phyloP scores from a whole-genome alignment of 257 asterid species.

The Striga asiatica region DNA sequence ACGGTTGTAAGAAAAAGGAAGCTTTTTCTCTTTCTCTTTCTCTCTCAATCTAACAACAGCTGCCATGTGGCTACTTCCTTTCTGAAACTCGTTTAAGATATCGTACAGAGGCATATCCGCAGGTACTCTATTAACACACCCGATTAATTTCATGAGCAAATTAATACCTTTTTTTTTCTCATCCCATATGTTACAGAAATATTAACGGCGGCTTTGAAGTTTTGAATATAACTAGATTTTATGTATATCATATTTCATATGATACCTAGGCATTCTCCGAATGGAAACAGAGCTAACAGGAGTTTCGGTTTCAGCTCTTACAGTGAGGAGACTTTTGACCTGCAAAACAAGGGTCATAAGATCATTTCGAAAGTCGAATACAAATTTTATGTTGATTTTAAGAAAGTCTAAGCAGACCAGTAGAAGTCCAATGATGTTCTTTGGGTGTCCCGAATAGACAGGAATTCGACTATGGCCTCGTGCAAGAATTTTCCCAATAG shows the following conservation, averaged over 20 bases:
- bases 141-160: neutral
- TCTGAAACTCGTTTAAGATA: conserved; percentile 92
- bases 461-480: conserved; percentile 98
- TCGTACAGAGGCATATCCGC: conserved; percentile 93
- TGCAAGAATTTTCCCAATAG: conserved; percentile 90
- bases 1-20: conserved; percentile 1
- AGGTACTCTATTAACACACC: conserved; percentile 53
- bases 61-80: conserved; percentile 98
- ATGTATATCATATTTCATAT: no score
- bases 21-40: conserved; percentile 27
- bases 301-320: conserved; percentile 88
- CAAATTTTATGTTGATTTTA: neutral
- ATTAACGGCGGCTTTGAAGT: no score
- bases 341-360: conserved; percentile 17
- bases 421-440: conserved; percentile 86
- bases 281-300: conserved; percentile 92
- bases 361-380: neutral
- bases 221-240: no score
- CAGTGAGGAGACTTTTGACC: conserved; percentile 94
- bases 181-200: neutral
- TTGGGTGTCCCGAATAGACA: conserved; percentile 70
- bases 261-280: conserved; percentile 92
- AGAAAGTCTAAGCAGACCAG: conserved; percentile 46
- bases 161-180: neutral
- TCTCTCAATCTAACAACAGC: conserved; percentile 82